Percentiles rank a stretch among this genome's conserved stretches.
phyloP scores from a whole-genome alignment of 129 eudicot genomes.

The Saussurea involucrata region DNA sequence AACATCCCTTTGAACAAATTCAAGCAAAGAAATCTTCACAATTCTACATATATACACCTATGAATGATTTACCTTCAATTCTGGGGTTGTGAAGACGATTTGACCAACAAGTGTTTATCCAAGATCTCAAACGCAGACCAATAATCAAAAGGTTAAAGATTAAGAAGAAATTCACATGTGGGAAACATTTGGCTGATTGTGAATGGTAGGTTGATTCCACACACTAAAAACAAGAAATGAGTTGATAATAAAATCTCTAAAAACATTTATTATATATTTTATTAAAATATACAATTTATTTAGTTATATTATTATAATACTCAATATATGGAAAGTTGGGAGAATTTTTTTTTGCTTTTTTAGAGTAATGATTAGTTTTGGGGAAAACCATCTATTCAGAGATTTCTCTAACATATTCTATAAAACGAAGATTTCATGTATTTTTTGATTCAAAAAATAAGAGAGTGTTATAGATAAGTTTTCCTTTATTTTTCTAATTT shows the following conservation, averaged over 20 bases:
- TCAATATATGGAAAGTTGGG: too few species aligned
- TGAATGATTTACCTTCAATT: conserved; percentile 3
- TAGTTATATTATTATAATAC: too few species aligned
- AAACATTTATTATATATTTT: too few species aligned
- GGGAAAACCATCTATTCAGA: too few species aligned
- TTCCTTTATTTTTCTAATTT: too few species aligned
- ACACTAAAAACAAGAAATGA: background rate
- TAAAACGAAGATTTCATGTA: too few species aligned
- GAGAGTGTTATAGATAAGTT: too few species aligned
- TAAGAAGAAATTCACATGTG: conserved; percentile 8
- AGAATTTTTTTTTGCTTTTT: too few species aligned
- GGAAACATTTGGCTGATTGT: background rate
- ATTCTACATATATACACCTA: background rate
- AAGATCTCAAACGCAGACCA: background rate
- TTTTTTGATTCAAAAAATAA: too few species aligned
- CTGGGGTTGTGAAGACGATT: conserved; percentile 11
- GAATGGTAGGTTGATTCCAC: background rate
- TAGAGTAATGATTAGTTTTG: too few species aligned
- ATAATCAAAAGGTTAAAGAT: background rate
- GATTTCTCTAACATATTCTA: too few species aligned
- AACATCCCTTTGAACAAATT: background rate
- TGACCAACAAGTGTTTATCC: conserved; percentile 11
- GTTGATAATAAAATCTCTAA: background rate
- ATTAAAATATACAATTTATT: too few species aligned
- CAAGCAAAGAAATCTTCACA: background rate